Percentiles rank a stretch among this genome's conserved stretches.
Conservation (phyloP, 2,329 filamentous ascomycete genomes). For the Amylocarpus encephaloides region DNA sequence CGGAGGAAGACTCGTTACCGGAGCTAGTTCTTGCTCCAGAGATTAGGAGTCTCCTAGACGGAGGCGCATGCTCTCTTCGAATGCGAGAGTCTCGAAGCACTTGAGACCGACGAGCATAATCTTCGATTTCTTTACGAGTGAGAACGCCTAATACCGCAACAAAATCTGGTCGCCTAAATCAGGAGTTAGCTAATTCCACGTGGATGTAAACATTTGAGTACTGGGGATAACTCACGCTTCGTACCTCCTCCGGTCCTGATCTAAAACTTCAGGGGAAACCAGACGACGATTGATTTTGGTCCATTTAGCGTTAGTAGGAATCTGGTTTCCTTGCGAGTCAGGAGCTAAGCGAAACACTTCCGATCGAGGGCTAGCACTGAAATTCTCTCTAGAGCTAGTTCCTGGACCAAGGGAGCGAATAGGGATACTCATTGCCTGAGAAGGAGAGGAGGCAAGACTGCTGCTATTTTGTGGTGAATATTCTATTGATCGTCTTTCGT, state of each 20-base stretch:
- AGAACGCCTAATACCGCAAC: conserved; percentile 54
- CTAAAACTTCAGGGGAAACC: conserved; percentile 52
- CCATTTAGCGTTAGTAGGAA: conserved; percentile 52
- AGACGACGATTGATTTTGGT: conserved; percentile 50
- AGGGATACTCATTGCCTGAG: conserved; percentile 16
- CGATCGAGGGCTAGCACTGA: conserved; percentile 11
- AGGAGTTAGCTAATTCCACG: background rate
- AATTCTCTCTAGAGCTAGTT: conserved; percentile 5
- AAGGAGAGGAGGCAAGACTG: conserved; percentile 10
- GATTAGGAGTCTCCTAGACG: background rate
- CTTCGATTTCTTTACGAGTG: conserved; percentile 44
- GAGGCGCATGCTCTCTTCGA: conserved; percentile 8
- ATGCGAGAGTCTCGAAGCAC: conserved; percentile 32
- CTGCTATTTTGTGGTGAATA: conserved; percentile 15
- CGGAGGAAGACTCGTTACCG: background rate
- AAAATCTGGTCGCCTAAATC: conserved; percentile 43
- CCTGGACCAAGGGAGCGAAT: conserved; percentile 10
- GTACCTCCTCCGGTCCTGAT: conserved; percentile 49
- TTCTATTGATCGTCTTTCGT: conserved; percentile 15
- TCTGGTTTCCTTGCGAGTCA: conserved; percentile 50
- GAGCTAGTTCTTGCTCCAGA: background rate
- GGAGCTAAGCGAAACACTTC: conserved; percentile 39
- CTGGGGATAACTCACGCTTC: conserved; percentile 38
- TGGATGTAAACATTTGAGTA: conserved; percentile 1
- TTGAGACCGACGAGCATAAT: conserved; percentile 40